These are phyloP conservation scores for Phytophthora palmivora DNA, from an alignment of 352 stramenopile species.

Conservation along the genomic window DNA sequence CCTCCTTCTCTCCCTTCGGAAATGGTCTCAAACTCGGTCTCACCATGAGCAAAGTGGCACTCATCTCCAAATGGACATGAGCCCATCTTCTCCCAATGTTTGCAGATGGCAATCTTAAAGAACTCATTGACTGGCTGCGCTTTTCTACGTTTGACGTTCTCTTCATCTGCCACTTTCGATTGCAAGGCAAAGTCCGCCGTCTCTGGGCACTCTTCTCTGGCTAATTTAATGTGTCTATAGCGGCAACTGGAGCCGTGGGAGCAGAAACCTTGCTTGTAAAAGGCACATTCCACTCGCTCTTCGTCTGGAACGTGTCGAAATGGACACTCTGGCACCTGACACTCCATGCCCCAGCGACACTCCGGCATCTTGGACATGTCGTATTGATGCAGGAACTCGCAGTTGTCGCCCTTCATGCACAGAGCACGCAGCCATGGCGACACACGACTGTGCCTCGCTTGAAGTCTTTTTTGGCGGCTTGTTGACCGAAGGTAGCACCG, in stretches of 20 bases:
- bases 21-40: slow-evolving; percentile 92
- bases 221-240: slow-evolving; percentile 95
- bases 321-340: slow-evolving; percentile 96
- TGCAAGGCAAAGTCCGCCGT: slow-evolving; percentile 95
- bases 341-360: slow-evolving; percentile 97
- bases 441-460: slow-evolving; percentile 96
- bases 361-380: slow-evolving; percentile 98
- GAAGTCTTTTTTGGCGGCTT: slow-evolving; percentile 81
- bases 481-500: slow-evolving; percentile 44
- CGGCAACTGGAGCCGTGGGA: slow-evolving; percentile 96
- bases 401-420: slow-evolving; percentile 98
- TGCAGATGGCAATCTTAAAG: slow-evolving; percentile 98
- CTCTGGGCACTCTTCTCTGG: slow-evolving; percentile 92
- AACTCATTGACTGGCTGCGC: slow-evolving; percentile 95
- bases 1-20: slow-evolving; percentile 74
- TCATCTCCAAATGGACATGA: slow-evolving; percentile 96
- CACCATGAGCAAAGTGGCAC: slow-evolving; percentile 97
- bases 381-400: slow-evolving; percentile 97
- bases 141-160: slow-evolving; percentile 89
- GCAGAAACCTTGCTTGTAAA: slow-evolving; percentile 98
- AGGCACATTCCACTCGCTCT: slow-evolving; percentile 97
- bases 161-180: slow-evolving; percentile 91
- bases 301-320: slow-evolving; percentile 97
- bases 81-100: slow-evolving; percentile 96
- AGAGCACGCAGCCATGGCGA: slow-evolving; percentile 97